Percentiles rank a stretch among this genome's conserved stretches.
Conservation (phyloP, 495 filamentous ascomycete species). For the Opeltia flavorubescens region DNA sequence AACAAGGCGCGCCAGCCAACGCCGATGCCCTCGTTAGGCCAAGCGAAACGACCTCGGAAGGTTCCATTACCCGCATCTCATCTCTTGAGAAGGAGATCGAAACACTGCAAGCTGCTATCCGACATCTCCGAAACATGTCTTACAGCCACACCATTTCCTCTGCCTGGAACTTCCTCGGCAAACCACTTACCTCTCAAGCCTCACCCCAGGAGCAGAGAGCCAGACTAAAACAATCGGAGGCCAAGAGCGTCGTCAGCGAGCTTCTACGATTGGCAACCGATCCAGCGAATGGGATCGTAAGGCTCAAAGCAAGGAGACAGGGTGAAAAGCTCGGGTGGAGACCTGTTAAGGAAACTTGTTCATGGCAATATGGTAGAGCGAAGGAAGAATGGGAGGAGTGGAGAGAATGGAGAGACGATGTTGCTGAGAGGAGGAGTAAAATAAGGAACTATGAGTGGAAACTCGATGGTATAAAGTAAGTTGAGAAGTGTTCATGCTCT, state of each 20-base stretch:
- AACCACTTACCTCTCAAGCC: background rate
- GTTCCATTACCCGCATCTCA: slow-evolving; percentile 62
- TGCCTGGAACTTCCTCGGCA: slow-evolving; percentile 3
- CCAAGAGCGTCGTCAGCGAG: slow-evolving; percentile 13
- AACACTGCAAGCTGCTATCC: slow-evolving; percentile 58
- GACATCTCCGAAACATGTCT: slow-evolving; percentile 42
- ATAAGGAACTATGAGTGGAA: too few relatives aligned
- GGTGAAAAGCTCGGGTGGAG: slow-evolving; percentile 13
- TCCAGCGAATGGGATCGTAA: slow-evolving; percentile 3
- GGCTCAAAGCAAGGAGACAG: slow-evolving; percentile 2
- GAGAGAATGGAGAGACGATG: slow-evolving; percentile 10
- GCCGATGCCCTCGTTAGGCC: slow-evolving; percentile 19
- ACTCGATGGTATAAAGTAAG: too few relatives aligned
- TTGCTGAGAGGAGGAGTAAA: background rate
- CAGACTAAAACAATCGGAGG: slow-evolving; percentile 6
- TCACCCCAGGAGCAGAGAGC: background rate
- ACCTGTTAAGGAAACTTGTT: slow-evolving; percentile 8
- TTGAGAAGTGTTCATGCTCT: too few relatives aligned
- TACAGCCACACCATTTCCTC: slow-evolving; percentile 4
- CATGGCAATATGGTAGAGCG: slow-evolving; percentile 9
- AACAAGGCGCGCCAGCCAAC: slow-evolving; percentile 38
- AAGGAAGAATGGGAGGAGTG: slow-evolving; percentile 12
- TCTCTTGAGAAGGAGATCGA: slow-evolving; percentile 54
- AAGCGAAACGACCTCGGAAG: slow-evolving; percentile 5
- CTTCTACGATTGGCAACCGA: slow-evolving; percentile 10